Percentiles rank a stretch among this genome's conserved stretches.
Evolutionary conservation across 2,329 filamentous ascomycete genomes (phyloP).

Genomic region (Venturia nashicola): DNA sequence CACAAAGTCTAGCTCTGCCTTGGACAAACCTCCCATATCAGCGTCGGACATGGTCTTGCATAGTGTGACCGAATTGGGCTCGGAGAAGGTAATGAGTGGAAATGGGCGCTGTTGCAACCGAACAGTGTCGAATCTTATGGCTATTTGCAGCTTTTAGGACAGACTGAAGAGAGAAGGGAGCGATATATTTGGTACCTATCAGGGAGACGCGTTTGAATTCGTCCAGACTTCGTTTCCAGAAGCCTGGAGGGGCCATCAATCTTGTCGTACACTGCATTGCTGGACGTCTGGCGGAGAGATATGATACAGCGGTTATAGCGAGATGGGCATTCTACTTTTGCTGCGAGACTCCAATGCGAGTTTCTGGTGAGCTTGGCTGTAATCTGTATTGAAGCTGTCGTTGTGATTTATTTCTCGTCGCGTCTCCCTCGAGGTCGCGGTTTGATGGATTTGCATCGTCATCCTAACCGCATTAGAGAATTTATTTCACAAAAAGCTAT

Average conservation of each 20-base stretch:
- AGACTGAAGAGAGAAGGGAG: conserved; percentile 21
- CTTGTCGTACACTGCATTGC: conserved; percentile 24
- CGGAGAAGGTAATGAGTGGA: conserved; percentile 51
- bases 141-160: conserved; percentile 31
- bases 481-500: neutral
- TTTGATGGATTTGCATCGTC: neutral
- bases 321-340: conserved; percentile 19
- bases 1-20: conserved; percentile 56
- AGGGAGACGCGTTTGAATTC: conserved; percentile 45
- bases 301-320: neutral
- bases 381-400: neutral
- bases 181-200: conserved; percentile 32
- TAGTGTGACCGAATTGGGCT: conserved; percentile 27
- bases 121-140: conserved; percentile 56
- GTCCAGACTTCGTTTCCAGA: conserved; percentile 45
- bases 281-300: neutral
- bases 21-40: conserved; percentile 78
- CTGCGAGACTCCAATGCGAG: neutral
- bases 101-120: conserved; percentile 52
- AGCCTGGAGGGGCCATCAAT: conserved; percentile 29
- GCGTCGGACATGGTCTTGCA: conserved; percentile 75
- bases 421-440: neutral
- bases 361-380: neutral
- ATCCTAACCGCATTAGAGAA: neutral
- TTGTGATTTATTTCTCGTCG: neutral